These are phyloP conservation scores for Ophidiomyces ophidiicola DNA, from an alignment of 2,329 filamentous ascomycete species.

Conservation along the genomic window DNA sequence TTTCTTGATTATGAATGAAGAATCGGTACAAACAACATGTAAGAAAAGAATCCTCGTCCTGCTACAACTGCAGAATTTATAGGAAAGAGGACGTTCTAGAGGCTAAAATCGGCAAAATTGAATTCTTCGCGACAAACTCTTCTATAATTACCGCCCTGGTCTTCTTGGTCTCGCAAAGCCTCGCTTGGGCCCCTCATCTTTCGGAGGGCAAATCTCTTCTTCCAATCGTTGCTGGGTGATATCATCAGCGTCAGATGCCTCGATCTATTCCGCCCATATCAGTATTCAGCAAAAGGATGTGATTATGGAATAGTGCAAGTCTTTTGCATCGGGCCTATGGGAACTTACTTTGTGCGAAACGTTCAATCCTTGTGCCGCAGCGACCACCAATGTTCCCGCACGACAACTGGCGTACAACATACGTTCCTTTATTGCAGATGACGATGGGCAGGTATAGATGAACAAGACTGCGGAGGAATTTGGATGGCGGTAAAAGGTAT, in stretches of 20 bases:
- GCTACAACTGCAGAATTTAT: too few relatives aligned
- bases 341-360: conserved; percentile 43
- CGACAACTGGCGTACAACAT: conserved; percentile 54
- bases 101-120: too few relatives aligned
- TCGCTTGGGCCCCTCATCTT: conserved; percentile 37
- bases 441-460: conserved; percentile 52
- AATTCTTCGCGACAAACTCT: too few relatives aligned
- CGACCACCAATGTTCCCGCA: conserved; percentile 41
- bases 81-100: too few relatives aligned
- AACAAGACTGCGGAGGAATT: conserved; percentile 42
- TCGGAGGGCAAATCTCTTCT: conserved; percentile 42
- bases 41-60: too few relatives aligned
- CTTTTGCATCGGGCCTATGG: neutral
- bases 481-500: conserved; percentile 48
- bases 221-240: conserved; percentile 42
- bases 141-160: conserved; percentile 38
- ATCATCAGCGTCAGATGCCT: conserved; percentile 48
- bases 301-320: conserved; percentile 5
- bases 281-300: too few relatives aligned
- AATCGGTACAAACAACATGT: too few relatives aligned
- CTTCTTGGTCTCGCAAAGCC: conserved; percentile 54
- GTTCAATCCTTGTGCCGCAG: conserved; percentile 45
- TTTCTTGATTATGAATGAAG: too few relatives aligned
- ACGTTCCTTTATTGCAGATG: conserved; percentile 51
- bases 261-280: conserved; percentile 32